Evolutionary conservation across 139 green algal genomes (phyloP).

Genomic region (Pedinophyceae sp.): DNA sequence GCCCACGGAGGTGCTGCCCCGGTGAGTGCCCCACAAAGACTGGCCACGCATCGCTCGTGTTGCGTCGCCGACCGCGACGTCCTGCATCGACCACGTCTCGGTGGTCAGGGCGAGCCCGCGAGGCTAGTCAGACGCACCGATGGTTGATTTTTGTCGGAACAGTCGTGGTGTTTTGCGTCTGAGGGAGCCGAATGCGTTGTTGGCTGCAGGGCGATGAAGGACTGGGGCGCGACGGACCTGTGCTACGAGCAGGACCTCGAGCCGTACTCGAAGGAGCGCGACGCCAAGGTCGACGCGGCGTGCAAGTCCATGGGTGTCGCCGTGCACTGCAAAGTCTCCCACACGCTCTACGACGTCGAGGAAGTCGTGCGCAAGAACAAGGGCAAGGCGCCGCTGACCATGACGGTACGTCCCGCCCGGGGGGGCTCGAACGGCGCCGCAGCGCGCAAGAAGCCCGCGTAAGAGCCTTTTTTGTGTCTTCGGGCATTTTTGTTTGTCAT

Average conservation of each 20-base stretch:
- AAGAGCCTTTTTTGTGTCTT: constrained; percentile 52
- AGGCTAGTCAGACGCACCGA: no score
- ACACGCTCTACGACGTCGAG: constrained; percentile 59
- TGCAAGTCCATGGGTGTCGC: constrained; percentile 31
- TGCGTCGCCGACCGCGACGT: no score
- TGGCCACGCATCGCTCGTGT: no score
- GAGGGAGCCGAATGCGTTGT: not conserved
- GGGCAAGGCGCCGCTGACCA: constrained; percentile 1
- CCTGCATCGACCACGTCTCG: no score
- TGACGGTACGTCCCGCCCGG: no score
- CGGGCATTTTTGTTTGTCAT: no score
- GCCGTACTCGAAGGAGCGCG: constrained; percentile 45
- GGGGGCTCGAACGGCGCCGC: no score
- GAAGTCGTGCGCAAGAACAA: not conserved
- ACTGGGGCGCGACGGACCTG: constrained; percentile 42
- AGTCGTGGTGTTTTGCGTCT: not conserved
- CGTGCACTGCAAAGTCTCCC: constrained; percentile 34
- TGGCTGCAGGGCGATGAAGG: no score
- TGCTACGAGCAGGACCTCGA: constrained; percentile 80
- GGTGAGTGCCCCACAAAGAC: no score
- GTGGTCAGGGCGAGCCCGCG: no score
- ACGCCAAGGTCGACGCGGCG: not conserved
- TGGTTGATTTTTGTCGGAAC: not conserved
- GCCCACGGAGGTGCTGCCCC: no score
- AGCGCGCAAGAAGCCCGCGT: no score